These are phyloP conservation scores for Backusella liffmaniae DNA, from an alignment of 192 early-diverging fungal species.

Conservation along the genomic window DNA sequence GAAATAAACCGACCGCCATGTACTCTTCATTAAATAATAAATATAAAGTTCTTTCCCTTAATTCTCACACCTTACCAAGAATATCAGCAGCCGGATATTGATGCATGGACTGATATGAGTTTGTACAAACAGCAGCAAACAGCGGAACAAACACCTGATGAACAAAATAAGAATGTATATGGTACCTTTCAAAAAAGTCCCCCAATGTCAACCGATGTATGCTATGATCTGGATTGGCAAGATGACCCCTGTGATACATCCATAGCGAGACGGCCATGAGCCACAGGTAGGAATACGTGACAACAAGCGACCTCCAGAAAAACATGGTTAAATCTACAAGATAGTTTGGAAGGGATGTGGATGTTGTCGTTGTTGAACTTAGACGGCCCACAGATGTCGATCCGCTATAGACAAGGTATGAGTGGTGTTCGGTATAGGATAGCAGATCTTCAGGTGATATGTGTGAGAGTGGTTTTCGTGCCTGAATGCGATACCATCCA, in stretches of 20 bases:
- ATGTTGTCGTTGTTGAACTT: background rate
- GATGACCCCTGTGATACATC: slow-evolving; percentile 26
- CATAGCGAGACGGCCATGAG: slow-evolving; percentile 24
- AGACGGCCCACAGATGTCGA: slow-evolving; percentile 21
- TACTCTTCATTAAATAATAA: slow-evolving; percentile 12
- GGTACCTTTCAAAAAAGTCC: slow-evolving; percentile 16
- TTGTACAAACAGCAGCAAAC: slow-evolving; percentile 38
- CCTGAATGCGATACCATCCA: slow-evolving; percentile 32
- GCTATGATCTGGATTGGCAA: slow-evolving; percentile 17
- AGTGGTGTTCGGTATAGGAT: slow-evolving; percentile 12
- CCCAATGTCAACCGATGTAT: slow-evolving; percentile 22
- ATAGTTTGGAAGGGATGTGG: background rate
- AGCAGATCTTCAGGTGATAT: slow-evolving; percentile 5
- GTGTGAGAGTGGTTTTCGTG: background rate
- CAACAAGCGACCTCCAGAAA: slow-evolving; percentile 11
- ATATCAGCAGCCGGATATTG: slow-evolving; percentile 33
- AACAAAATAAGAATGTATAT: slow-evolving; percentile 31
- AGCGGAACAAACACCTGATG: slow-evolving; percentile 34
- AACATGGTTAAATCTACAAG: background rate
- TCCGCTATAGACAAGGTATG: slow-evolving; percentile 30
- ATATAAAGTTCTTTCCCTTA: no score
- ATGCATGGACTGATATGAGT: slow-evolving; percentile 32
- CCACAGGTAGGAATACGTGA: slow-evolving; percentile 23
- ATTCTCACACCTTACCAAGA: slow-evolving; percentile 20
- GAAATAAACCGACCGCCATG: slow-evolving; percentile 35